Evolutionary conservation across 805 yeast species (phyloP), one percentile per base, ranked within the genome.

Genomic region (Hanseniaspora meyeri): DNA sequence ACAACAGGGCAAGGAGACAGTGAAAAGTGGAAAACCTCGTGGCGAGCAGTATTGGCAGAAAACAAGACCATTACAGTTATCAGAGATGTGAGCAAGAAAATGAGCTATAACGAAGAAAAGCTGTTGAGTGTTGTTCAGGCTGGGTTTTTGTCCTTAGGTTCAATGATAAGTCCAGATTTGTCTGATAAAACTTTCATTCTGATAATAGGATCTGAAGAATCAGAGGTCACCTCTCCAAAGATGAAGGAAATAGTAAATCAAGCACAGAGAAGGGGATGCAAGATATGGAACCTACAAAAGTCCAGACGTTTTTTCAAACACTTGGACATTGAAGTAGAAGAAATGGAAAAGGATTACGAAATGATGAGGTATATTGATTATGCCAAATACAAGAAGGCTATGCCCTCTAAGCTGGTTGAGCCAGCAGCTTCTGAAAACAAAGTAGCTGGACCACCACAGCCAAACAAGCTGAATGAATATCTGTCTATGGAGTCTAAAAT

Each of bases 261-360:
- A 60, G 95, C 90, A 5, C 67, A 70, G 36, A 74, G 72, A 50
- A 76, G 75, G 53, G 80, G 79, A 59, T 78, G 85, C 67, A 87
- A 90, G 67, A 85, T 90, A 27, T 91, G 97, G 96, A 80, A 83
- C 42, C 82, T 79, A 63, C 95, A 87, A 57, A 91, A 90, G 68
- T 88, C 90, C 1, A 77, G 81, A 63, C 72, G 96, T 52, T 90
- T 90, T 64, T 74, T 89, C 67, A 77, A 75, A 59, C 80, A 86
- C 66, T 70, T 86, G 62, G 81, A 80, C 50, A 81, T 69, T 8
- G 70, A 69, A 50, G 57, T 66, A n/a, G 65, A 67, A 20, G 59
- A 65, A 19, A 38, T 68, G 53, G 65, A 63, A 36, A 62, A 61
- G 29, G 52, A 49, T 7, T 48, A 27, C 37, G 48, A 42, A 19